These are phyloP conservation scores for Secale cereale DNA, from an alignment of 176 grass and related monocot genomes.

Conservation along the genomic window DNA sequence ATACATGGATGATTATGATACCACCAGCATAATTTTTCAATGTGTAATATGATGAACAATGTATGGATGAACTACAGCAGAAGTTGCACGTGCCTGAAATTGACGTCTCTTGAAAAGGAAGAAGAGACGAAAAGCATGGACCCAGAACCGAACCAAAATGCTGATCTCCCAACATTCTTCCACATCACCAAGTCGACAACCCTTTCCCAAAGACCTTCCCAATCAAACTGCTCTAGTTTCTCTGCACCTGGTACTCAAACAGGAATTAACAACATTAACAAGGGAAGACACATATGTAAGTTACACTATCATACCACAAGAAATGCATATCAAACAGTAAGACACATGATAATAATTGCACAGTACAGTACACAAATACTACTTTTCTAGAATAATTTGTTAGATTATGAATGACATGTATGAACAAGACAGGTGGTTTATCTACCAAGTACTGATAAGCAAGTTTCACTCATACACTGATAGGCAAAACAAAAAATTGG, in stretches of 20 bases:
- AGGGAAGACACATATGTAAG: neutral
- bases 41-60: neutral
- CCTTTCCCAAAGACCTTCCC: constrained; percentile 31
- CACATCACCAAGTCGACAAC: constrained; percentile 72
- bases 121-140: constrained; percentile 64
- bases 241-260: neutral
- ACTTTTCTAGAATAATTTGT: neutral
- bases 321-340: neutral
- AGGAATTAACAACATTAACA: neutral
- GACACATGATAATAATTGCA: neutral
- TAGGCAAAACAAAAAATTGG: neutral
- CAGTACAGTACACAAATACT: neutral
- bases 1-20: neutral
- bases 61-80: constrained; percentile 5
- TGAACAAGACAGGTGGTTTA: neutral
- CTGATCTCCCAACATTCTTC: constrained; percentile 58
- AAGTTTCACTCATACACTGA: neutral
- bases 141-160: constrained; percentile 71
- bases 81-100: constrained; percentile 48
- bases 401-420: neutral
- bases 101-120: constrained; percentile 53
- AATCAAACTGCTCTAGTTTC: constrained; percentile 3
- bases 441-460: neutral
- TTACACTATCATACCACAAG: neutral
- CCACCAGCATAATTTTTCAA: neutral